Percentiles rank a stretch among this genome's conserved stretches.
phyloP scores from a whole-genome alignment of 164 flowering plant species.

The Piper longum region DNA sequence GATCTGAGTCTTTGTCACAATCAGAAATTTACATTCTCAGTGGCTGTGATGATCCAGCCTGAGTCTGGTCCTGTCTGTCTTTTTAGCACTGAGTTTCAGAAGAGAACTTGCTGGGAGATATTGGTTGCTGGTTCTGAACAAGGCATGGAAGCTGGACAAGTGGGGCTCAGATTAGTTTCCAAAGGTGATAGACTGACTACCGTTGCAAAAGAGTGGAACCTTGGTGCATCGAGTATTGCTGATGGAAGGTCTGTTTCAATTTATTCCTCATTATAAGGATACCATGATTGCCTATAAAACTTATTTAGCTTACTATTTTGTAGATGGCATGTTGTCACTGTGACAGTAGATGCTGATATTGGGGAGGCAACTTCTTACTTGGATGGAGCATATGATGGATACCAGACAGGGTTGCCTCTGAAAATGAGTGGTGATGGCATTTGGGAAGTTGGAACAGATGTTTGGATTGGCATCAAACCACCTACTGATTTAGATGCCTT shows the following conservation, averaged over 20 bases:
- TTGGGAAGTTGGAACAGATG: constrained; percentile 90
- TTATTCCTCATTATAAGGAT: not conserved
- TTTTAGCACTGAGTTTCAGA: constrained; percentile 83
- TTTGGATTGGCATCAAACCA: constrained; percentile 85
- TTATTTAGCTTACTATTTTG: constrained; percentile 5
- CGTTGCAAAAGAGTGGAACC: constrained; percentile 88
- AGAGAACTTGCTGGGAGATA: constrained; percentile 81
- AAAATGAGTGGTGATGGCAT: constrained; percentile 34
- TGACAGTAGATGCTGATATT: constrained; percentile 86
- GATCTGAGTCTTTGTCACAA: constrained; percentile 61
- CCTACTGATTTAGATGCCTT: constrained; percentile 89
- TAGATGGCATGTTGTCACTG: constrained; percentile 97
- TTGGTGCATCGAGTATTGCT: constrained; percentile 81
- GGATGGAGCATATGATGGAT: constrained; percentile 92
- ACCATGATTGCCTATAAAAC: too few relatives aligned
- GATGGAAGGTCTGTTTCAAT: constrained; percentile 76
- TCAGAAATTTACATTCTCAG: constrained; percentile 70
- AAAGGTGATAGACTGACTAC: constrained; percentile 86
- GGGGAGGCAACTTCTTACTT: constrained; percentile 94
- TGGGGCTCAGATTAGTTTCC: constrained; percentile 77
- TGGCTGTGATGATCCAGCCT: constrained; percentile 83
- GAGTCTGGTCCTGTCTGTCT: constrained; percentile 98
- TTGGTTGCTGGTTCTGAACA: constrained; percentile 97
- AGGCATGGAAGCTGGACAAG: constrained; percentile 99
- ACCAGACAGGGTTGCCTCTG: constrained; percentile 71